Evolutionary conservation across 1,139 yeast genomes (phyloP).

Genomic region (Diutina rugosa): DNA sequence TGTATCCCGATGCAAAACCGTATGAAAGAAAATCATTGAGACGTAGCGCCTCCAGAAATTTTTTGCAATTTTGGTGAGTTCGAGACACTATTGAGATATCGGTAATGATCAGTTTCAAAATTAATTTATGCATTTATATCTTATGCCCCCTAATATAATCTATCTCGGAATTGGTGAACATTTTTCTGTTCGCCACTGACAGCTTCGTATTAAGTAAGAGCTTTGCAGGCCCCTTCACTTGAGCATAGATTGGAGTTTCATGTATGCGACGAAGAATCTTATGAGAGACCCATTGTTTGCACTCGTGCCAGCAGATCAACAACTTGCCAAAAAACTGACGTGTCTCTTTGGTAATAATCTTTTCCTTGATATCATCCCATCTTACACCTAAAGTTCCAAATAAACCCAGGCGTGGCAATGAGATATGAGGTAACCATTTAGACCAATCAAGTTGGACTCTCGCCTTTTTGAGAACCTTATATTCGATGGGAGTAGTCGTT

Average conservation of each 20-base stretch:
- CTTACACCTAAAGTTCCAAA: background rate
- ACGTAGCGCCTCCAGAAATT: too few species aligned
- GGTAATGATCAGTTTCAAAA: too few species aligned
- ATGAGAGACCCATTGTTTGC: background rate
- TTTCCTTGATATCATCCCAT: background rate
- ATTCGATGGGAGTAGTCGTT: background rate
- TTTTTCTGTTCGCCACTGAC: background rate
- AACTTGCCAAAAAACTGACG: background rate
- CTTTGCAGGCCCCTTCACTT: background rate
- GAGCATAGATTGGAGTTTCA: background rate
- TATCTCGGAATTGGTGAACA: background rate
- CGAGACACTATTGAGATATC: too few species aligned
- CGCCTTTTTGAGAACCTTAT: background rate
- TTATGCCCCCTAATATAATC: background rate
- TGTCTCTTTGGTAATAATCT: background rate
- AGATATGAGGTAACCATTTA: background rate
- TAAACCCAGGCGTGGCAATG: background rate
- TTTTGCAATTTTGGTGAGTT: too few species aligned
- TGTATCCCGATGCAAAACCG: too few species aligned
- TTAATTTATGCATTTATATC: background rate
- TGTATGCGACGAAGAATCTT: background rate
- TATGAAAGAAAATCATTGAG: too few species aligned
- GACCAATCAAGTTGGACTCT: background rate
- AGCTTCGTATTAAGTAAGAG: background rate
- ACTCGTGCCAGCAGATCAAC: background rate